Evolutionary conservation across 176 grass and related monocot genomes (phyloP), one percentile per base, ranked within the genome.

Genomic region (Panicum miliaceum): DNA sequence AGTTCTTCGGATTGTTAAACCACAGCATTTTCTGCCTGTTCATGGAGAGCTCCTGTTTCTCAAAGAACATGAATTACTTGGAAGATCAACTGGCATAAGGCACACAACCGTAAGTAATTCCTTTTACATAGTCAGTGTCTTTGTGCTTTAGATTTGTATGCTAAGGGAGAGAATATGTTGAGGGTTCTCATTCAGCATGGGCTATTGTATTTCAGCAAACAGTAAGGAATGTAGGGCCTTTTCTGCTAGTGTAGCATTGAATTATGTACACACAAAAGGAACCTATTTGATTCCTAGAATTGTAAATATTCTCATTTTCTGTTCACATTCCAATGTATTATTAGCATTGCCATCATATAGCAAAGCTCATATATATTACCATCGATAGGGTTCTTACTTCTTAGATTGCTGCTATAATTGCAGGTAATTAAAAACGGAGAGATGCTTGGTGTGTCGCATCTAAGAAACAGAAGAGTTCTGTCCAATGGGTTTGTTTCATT

Each of bases 361-460:
- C 45, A 66, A 47, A 73, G 22, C 40, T 57, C 68, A 73, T 50
- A 11, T n/a, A 41, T 77, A 37, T 22, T 74, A 35, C 45, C 6
- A 79, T 38, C 22, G 34, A 29, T 64, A 57, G 37, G 54, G 40
- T 86, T 85, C 88, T 85, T 81, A 89, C 8, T 85, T 81, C 87
- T 85, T 81, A 89, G 13, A 79, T 76, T 86, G 29, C 54, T 84
- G 47, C 79, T 77, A 51, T 86, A 41, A 32, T 89, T 87, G 43
- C 89, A 99, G 96, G 96, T 99, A 71, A 99, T 99, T 62, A 99
- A 96, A 85, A 99, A 99, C 4, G 96, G 96, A 29, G 96, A 99
- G 82, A 99, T 99, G 96, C 93, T 99, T 87, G 93, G 96, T 68
- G 96, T 99, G 56, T 99, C 96, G 70, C 96, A 99, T 84, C 86